Base-by-base conservation (phyloP, 805 yeast species). In the Candida sithepensis region DNA sequence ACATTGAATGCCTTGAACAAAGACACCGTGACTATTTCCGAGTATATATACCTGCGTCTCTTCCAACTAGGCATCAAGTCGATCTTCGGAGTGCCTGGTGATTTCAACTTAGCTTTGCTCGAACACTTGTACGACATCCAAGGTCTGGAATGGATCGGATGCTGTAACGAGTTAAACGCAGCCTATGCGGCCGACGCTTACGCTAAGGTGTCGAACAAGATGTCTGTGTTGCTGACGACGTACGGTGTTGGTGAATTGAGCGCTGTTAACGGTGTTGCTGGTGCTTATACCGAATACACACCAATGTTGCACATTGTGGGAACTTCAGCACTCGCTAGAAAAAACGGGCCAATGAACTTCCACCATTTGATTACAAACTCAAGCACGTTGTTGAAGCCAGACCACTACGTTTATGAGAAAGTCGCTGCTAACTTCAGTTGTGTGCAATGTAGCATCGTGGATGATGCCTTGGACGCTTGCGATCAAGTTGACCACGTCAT, bases 401-500 rank as follows among this genome's bases (percentile, higher is more conserved):
- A 88, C 65, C 91, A 82, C 57, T 72, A 73, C 39, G 76, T 81
- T 13, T 90, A 86, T 64, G 77, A 79, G 61, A 77, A 79, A 42
- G 74, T 85, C 73, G 82, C 84, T 10, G 40, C 32, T 14, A 74
- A 76, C 43, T 64, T 81, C 34, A 73, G 84, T 37, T 80, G 85
- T 51, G 72, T 79, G 23, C 70, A 75, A 39, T 85, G 75, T 51
- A 67, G 74, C 39, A 62, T 84, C 37, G 69, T 64, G 14, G 59
- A 55, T 21, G 74, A 78, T 56, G 69, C 76, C 1, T 56, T 59
- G 0, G 64, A 66, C 4, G 86, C 84, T 0, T 73, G 83, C 44
- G 70, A 67, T n/a, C 80, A 84, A 60, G 78, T 91, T 45, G 97
- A 91, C 65, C 68, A 71, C 16, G 88, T 87, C 4, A 75, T 91